Evolutionary conservation across 106 monocot species (phyloP).

Genomic region (Dendrobium chrysotoxum): DNA sequence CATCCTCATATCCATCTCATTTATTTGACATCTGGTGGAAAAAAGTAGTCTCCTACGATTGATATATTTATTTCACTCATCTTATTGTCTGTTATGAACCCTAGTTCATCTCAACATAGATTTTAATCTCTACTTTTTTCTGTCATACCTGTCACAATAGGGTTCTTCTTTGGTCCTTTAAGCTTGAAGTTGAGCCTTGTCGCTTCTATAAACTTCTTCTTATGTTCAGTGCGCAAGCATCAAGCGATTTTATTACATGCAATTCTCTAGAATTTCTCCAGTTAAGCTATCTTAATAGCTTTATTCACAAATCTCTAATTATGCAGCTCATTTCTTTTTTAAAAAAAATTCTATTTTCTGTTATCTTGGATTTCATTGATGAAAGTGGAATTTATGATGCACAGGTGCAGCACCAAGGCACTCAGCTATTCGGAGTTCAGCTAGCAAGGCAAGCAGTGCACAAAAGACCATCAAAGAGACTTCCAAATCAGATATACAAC

Average conservation of each 20-base stretch:
- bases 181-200: too few relatives aligned
- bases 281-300: not conserved
- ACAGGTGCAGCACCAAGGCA: constrained; percentile 24
- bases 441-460: constrained; percentile 11
- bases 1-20: not conserved
- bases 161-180: too few relatives aligned
- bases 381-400: not conserved
- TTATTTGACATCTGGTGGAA: not conserved
- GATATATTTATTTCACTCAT: not conserved
- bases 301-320: not conserved
- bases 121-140: too few relatives aligned
- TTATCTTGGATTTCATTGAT: not conserved
- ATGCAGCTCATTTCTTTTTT: not conserved
- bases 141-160: too few relatives aligned
- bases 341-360: not conserved
- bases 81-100: too few relatives aligned
- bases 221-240: not conserved
- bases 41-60: not conserved
- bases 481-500: constrained; percentile 20
- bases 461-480: constrained; percentile 21
- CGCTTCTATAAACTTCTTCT: not conserved
- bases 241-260: not conserved
- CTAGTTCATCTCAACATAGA: too few relatives aligned
- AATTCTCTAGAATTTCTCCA: not conserved
- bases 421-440: not conserved